phyloP scores from a whole-genome alignment of 176 grass and related monocot genomes.

The sorghum (Sorghum bicolor) region Sorghum_bicolor_NCBIv3 NC_012873.2:2188001-2188500 shows the following conservation, averaged over 20 bases:
- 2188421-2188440: constrained; percentile 37
- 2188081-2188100: constrained; percentile 68
- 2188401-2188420: constrained; percentile 21
- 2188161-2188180: constrained; percentile 53
- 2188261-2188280: constrained; percentile 29
- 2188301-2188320: not conserved
- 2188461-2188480: constrained; percentile 46
- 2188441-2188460: constrained; percentile 27
- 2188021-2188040: constrained; percentile 76
- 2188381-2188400: constrained; percentile 10
- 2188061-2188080: constrained; percentile 74
- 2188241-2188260: not conserved
- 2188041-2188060: constrained; percentile 80
- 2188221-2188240: constrained; percentile 49
- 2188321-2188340: not conserved
- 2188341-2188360: not conserved
- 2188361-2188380: not conserved
- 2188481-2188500: not conserved
- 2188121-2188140: constrained; percentile 66
- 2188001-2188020: constrained; percentile 42
- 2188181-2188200: constrained; percentile 63
- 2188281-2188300: constrained; percentile 25
- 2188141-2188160: constrained; percentile 51
- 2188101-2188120: constrained; percentile 39
- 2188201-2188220: constrained; percentile 52